Evolutionary conservation across 371 early-diverging fungal genomes (phyloP).

Genomic region (Dinochytrium kinnereticum): DNA sequence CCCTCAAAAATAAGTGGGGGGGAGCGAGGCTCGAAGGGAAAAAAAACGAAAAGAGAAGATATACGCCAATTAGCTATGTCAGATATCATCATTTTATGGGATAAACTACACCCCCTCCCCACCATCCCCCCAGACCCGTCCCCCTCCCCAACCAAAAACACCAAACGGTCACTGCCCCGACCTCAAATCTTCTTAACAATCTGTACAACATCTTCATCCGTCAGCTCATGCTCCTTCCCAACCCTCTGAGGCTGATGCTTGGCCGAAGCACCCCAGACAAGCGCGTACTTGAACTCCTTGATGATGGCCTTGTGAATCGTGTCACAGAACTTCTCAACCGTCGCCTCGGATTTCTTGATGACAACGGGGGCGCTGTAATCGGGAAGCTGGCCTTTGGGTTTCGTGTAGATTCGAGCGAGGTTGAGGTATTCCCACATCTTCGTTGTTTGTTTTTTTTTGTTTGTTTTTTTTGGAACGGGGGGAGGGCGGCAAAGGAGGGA

Average conservation of each 20-base stretch:
- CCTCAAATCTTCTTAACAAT: conserved; percentile 65
- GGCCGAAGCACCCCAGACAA: conserved; percentile 99
- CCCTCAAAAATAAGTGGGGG: too few species aligned
- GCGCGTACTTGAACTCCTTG: conserved; percentile 94
- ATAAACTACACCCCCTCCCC: too few species aligned
- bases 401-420: conserved; percentile 92
- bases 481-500: neutral
- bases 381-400: conserved; percentile 97
- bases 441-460: neutral
- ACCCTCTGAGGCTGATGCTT: conserved; percentile 99
- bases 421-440: conserved; percentile 88
- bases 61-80: too few species aligned
- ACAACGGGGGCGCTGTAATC: conserved; percentile 98
- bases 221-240: conserved; percentile 94
- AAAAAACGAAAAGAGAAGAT: too few species aligned
- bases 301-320: conserved; percentile 96
- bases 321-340: conserved; percentile 98
- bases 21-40: too few species aligned
- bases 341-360: conserved; percentile 72
- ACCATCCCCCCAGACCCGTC: too few species aligned
- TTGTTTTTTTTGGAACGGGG: too few species aligned
- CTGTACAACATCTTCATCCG: conserved; percentile 99
- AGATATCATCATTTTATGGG: too few species aligned
- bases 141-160: too few species aligned
- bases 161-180: too few species aligned